Base-by-base conservation (phyloP, 495 filamentous ascomycete genomes). In the Endocarpon pusillum region DNA sequence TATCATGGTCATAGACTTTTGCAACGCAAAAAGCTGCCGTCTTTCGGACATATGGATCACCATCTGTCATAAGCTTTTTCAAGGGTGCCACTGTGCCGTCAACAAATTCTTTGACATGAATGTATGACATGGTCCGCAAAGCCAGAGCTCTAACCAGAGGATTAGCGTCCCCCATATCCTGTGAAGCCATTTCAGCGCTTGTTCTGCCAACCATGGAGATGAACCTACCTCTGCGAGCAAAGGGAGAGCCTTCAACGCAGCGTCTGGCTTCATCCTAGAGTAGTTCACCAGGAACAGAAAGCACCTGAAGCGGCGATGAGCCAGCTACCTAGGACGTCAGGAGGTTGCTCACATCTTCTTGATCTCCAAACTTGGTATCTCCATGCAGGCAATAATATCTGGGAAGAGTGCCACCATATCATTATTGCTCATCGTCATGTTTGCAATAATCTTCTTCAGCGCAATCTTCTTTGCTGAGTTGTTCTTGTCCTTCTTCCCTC, bases 381-480 rank as follows among this genome's bases (percentile, higher is more conserved):
- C 73, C 89, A 99, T 99, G 62, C 85, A 93, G 33, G 62, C 74
- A 44, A 96, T 76, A 23, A 99, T 75, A 53, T 99, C 89, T 17
- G 91, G 85, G 44, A 99, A 99, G 38, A 99, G 59, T 16, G 80
- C 83, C 34, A 94, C 78, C 89, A 99, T 99, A 55, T 99, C 89
- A 47, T 99, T 99, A 55, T 96, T 99, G 69, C 84, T 94, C 89
- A 96, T 96, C 36, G 89, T 96, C 89, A 99, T 96, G 51, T 96
- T 99, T 44, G 89, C 89, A 48, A 99, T 89, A 43, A 99, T 96
- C 67, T 94, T 94, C 73, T 99, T 99, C 33, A 99, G 66, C 19
- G 89, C 87, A 50, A 94, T 93, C 71, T 96, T 96, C 67, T 96
- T 99, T 42, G 79, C 73, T 26, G 82, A 76, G 54, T 81, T 76